These are phyloP conservation scores for Penicillium atrosanguineum DNA, from an alignment of 495 filamentous ascomycete genomes.

Conservation along the genomic window DNA sequence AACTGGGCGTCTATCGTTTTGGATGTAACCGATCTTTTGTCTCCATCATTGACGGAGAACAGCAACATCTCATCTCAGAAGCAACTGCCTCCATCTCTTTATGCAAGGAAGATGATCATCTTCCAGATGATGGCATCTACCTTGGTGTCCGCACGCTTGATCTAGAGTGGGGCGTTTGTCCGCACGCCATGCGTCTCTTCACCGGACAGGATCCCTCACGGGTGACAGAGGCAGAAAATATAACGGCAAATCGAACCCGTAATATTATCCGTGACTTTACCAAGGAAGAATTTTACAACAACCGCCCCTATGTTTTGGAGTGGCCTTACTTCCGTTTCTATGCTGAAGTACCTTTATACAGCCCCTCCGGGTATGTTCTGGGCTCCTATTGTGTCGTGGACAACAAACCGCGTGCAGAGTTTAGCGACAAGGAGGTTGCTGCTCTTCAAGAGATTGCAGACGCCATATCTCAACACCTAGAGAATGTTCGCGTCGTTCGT, in stretches of 20 bases:
- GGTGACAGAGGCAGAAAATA: slow-evolving; percentile 21
- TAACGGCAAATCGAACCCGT: slow-evolving; percentile 33
- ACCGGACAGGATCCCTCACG: slow-evolving; percentile 22
- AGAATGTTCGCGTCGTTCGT: slow-evolving; percentile 29
- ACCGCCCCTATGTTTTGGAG: slow-evolving; percentile 37
- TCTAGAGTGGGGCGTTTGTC: slow-evolving; percentile 45
- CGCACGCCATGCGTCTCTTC: slow-evolving; percentile 41
- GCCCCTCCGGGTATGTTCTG: slow-evolving; percentile 57
- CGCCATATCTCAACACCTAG: slow-evolving; percentile 30
- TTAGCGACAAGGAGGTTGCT: slow-evolving; percentile 25
- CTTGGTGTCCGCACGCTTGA: slow-evolving; percentile 45
- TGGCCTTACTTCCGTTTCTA: slow-evolving; percentile 56
- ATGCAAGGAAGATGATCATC: slow-evolving; percentile 28
- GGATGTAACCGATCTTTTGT: slow-evolving; percentile 54
- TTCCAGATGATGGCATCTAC: slow-evolving; percentile 39
- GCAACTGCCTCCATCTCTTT: slow-evolving; percentile 56
- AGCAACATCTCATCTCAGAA: slow-evolving; percentile 62
- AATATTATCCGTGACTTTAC: slow-evolving; percentile 52
- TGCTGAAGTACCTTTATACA: slow-evolving; percentile 60
- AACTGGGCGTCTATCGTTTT: slow-evolving; percentile 56
- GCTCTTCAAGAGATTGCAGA: slow-evolving; percentile 33
- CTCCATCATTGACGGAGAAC: slow-evolving; percentile 56
- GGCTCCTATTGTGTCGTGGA: slow-evolving; percentile 63
- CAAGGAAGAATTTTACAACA: slow-evolving; percentile 45
- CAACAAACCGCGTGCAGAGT: slow-evolving; percentile 42